Base-by-base conservation (phyloP, 805 yeast genomes). In the Candida fluviatilis region DNA sequence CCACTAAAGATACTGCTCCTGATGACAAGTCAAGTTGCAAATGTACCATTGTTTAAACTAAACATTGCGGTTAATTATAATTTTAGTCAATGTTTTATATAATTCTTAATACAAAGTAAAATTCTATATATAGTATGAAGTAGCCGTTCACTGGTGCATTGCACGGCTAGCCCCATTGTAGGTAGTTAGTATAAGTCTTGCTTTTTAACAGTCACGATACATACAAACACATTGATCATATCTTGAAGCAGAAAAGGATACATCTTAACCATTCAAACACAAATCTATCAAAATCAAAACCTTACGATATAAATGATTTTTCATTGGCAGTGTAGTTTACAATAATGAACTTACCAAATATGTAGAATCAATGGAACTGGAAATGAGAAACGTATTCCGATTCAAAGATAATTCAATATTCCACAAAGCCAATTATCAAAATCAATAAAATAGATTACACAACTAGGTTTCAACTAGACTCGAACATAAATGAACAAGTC, bases 21-120 rank as follows among this genome's bases (percentile, higher is more conserved):
- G 36, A 37, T 28, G 33, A 36, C 2, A 34, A 38, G n/a, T 27
- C 36, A 21, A 17, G 53, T 17, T 38, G 49, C 25, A 53, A 51
- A 39, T 53, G 58, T 42, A 39, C 35, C 15, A 42, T 53, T 36
- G 48, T 51, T 48, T 52, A 48, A 27, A 19, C 13, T n/a, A n/a
- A 18, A 32, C 17, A 18, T 17, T 29, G 6, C 11, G n/a, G n/a
- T n/a, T n/a, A n/a, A n/a, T n/a, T n/a, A n/a, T n/a, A n/a, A n/a
- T 18, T 19, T 19, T 31, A 18, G 14, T 7, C 13, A 32, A 19
- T 31, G 19, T n/a, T 11, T 24, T 24, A 5, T 23, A 14, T 8
- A 32, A 18, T 32, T 10, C 35, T 25, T 18, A 32, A 18, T 21
- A 18, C 26, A 13, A 18, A 14, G n/a, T 15, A 19, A 18, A n/a